A percentile compares a stretch with the other conserved stretches of the same genome.
Evolutionary conservation across 352 stramenopile genomes (phyloP).

Genomic region (Pythium plurisporium): DNA sequence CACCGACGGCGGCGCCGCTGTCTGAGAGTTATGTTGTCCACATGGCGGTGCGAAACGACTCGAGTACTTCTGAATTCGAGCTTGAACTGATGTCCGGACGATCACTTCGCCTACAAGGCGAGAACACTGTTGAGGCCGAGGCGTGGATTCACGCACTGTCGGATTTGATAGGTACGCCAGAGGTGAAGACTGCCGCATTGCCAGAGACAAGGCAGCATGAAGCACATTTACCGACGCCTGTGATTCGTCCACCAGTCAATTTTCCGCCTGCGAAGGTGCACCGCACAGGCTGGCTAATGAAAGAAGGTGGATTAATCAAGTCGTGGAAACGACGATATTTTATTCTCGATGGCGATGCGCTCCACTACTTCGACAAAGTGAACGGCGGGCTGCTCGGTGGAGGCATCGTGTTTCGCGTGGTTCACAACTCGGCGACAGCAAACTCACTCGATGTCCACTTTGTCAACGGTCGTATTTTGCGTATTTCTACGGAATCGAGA

Average conservation of each 20-base stretch:
- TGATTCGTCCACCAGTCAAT: constrained; percentile 11
- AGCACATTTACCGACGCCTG: not conserved
- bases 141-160: constrained; percentile 54
- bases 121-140: constrained; percentile 39
- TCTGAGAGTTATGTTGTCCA: constrained; percentile 46
- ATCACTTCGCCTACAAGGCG: constrained; percentile 39
- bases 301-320: constrained; percentile 37
- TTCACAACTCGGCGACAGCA: constrained; percentile 24
- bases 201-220: not conserved
- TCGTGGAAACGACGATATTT: constrained; percentile 75
- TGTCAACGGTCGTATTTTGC: constrained; percentile 40
- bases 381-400: constrained; percentile 32
- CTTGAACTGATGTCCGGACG: constrained; percentile 53
- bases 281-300: constrained; percentile 62
- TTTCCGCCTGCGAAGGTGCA: not conserved
- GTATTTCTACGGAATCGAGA: constrained; percentile 39
- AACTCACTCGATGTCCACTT: constrained; percentile 45
- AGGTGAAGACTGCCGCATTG: not conserved
- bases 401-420: constrained; percentile 47
- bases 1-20: constrained; percentile 39
- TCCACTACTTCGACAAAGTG: constrained; percentile 53
- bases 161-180: constrained; percentile 5
- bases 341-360: constrained; percentile 39
- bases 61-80: constrained; percentile 29
- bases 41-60: constrained; percentile 37